Evolutionary conservation across 2,329 filamentous ascomycete species (phyloP), one percentile per base, ranked within the genome.

Genomic region (Fusarium sp.): DNA sequence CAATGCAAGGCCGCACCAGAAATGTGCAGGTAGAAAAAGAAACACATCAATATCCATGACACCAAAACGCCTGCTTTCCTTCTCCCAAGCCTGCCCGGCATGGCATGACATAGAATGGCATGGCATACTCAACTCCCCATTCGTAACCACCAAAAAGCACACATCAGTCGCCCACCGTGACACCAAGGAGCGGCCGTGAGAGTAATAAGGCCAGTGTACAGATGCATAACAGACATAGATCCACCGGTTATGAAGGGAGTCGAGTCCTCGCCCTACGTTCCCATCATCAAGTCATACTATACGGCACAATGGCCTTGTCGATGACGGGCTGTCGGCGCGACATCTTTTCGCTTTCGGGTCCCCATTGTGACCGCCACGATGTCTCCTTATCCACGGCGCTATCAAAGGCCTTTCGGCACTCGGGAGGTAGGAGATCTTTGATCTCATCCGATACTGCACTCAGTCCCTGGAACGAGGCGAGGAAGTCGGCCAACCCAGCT

Each of bases 291-390:
- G 72, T 71, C 81, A 84, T 84, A 50, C 81, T 83, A 71, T 86
- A 89, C 13, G 87, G 86, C 61, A 89, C 86, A 72, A 89, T 85
- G 2, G 87, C 86, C 79, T 90, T 90, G 78, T 90, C 88, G 65
- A 90, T 89, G 40, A 85, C 77, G 1, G 87, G 87, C 53, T 81
- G 77, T 51, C 83, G 80, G 58, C 88, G 82, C 38, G 83, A 82
- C 64, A 80, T 83, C 62, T 87, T 87, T 9, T 84, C 79, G 34
- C 78, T 83, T 80, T 97, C 94, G 5, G 86, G 84, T 14, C 86
- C 87, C 93, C 93, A 97, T 68, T 85, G 86, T 31, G 80, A 82
- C 77, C 92, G 92, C 92, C 93, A 98, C 58, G 85, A 80, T 65
- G 81, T 78, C 78, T 97, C 92, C 59, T 85, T 83, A 10, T 81